Conservation (phyloP, 129 eudicot species). For the Cynara cardunculus region DNA sequence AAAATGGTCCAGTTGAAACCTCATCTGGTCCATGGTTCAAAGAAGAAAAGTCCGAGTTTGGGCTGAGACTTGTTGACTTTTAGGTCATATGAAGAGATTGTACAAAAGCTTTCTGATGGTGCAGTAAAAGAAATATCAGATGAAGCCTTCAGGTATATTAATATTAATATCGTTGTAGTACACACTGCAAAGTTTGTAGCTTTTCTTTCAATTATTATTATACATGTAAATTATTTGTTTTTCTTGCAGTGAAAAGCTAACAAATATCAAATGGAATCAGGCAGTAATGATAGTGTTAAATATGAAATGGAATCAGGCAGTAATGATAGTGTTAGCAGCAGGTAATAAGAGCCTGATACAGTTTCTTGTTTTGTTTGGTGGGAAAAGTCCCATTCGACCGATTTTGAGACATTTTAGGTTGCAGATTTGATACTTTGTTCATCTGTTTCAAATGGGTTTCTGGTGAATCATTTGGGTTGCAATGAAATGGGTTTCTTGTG, state of each 20-base stretch:
- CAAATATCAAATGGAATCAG: slow-evolving; percentile 33
- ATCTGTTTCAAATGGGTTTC: slow-evolving; percentile 10
- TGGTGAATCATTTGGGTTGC: slow-evolving; percentile 27
- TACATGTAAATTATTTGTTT: neutral
- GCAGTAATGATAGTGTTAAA: slow-evolving; percentile 35
- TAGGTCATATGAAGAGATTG: slow-evolving; percentile 28
- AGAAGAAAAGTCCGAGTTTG: slow-evolving; percentile 29
- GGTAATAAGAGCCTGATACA: slow-evolving; percentile 37
- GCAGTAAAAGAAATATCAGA: slow-evolving; percentile 42
- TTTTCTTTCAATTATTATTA: neutral
- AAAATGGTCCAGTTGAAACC: slow-evolving; percentile 47
- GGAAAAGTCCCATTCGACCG: slow-evolving; percentile 27
- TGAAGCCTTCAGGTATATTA: slow-evolving; percentile 53
- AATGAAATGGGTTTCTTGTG: slow-evolving; percentile 26
- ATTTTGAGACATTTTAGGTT: slow-evolving; percentile 23
- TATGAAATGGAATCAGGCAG: slow-evolving; percentile 40
- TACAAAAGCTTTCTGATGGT: slow-evolving; percentile 44
- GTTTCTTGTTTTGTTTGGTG: slow-evolving; percentile 9
- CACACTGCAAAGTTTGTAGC: neutral
- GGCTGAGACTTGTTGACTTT: slow-evolving; percentile 38
- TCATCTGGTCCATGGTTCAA: slow-evolving; percentile 43
- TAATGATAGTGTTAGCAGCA: slow-evolving; percentile 28
- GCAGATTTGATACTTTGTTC: neutral
- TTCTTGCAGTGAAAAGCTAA: slow-evolving; percentile 57
- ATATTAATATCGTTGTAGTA: neutral